Conservation (phyloP, 148 eudicot species). For the Diospyros lotus region DNA sequence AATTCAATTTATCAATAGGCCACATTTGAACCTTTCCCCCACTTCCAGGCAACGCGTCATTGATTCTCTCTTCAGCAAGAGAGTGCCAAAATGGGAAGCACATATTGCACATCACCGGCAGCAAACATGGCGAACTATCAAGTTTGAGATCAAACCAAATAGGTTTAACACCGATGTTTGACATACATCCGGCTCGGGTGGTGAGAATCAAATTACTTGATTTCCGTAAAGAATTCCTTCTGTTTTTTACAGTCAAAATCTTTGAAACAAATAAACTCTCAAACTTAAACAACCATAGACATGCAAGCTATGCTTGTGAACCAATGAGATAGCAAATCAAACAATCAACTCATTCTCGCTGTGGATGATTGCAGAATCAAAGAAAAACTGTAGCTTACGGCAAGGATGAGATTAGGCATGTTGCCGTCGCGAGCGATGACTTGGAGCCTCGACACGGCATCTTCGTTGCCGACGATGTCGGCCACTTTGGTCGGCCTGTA, state of each 20-base stretch:
- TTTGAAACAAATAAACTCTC: neutral
- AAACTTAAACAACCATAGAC: neutral
- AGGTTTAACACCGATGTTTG: neutral
- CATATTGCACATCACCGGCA: neutral
- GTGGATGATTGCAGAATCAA: too few relatives aligned
- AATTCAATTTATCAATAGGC: neutral
- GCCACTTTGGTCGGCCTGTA: slow-evolving; percentile 70
- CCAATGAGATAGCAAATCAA: too few relatives aligned
- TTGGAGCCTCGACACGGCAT: slow-evolving; percentile 85
- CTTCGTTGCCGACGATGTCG: slow-evolving; percentile 94
- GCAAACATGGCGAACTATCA: neutral
- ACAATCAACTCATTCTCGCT: neutral
- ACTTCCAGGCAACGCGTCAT: neutral
- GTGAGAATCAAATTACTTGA: neutral
- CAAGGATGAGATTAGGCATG: slow-evolving; percentile 87
- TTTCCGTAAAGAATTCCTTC: too few relatives aligned
- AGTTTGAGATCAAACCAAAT: neutral
- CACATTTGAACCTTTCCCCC: neutral
- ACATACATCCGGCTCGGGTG: too few relatives aligned
- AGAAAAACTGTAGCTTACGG: slow-evolving; percentile 29
- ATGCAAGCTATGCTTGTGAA: neutral
- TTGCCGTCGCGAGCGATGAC: slow-evolving; percentile 96
- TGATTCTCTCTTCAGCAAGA: neutral
- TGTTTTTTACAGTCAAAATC: neutral
- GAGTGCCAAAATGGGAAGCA: neutral